These are phyloP conservation scores for Wickerhamiella lipophila DNA, from an alignment of 805 yeast genomes.

Conservation along the genomic window DNA sequence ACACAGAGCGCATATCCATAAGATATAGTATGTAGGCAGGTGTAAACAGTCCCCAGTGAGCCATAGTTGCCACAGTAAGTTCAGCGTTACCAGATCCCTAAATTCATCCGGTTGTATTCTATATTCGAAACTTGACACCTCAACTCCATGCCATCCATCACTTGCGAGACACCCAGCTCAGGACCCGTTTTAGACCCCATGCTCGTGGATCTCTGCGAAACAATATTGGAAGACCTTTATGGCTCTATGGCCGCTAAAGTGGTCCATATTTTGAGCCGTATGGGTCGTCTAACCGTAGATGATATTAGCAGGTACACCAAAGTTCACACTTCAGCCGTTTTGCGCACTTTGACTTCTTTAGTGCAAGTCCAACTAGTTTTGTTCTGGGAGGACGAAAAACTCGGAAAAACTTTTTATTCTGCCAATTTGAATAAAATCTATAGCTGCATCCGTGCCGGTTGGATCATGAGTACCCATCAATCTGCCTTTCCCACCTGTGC, in stretches of 20 bases:
- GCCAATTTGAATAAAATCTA: slow-evolving; percentile 53
- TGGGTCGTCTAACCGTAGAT: slow-evolving; percentile 50
- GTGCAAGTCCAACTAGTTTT: slow-evolving; percentile 67
- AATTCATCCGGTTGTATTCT: no score
- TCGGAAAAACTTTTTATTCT: slow-evolving; percentile 35
- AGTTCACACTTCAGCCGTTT: slow-evolving; percentile 40
- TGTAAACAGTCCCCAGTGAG: no score
- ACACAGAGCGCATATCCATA: no score
- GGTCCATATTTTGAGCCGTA: slow-evolving; percentile 45
- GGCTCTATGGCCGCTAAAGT: slow-evolving; percentile 67
- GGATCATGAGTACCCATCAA: slow-evolving; percentile 30
- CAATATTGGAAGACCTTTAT: slow-evolving; percentile 29
- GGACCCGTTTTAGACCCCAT: neutral
- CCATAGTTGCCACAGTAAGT: no score
- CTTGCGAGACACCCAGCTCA: no score
- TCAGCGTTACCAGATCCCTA: no score
- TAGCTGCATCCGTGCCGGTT: slow-evolving; percentile 62
- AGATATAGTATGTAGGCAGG: no score
- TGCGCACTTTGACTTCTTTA: slow-evolving; percentile 58
- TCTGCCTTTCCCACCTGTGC: slow-evolving; percentile 17
- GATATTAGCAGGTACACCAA: slow-evolving; percentile 40
- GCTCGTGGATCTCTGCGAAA: slow-evolving; percentile 19
- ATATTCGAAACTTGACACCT: no score
- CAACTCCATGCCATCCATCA: no score
- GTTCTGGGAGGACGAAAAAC: slow-evolving; percentile 40